Percentiles rank a stretch among this genome's conserved stretches.
These are phyloP conservation scores for Colletotrichum cuscutae DNA, from an alignment of 2,329 filamentous ascomycete genomes.

Conservation along the genomic window DNA sequence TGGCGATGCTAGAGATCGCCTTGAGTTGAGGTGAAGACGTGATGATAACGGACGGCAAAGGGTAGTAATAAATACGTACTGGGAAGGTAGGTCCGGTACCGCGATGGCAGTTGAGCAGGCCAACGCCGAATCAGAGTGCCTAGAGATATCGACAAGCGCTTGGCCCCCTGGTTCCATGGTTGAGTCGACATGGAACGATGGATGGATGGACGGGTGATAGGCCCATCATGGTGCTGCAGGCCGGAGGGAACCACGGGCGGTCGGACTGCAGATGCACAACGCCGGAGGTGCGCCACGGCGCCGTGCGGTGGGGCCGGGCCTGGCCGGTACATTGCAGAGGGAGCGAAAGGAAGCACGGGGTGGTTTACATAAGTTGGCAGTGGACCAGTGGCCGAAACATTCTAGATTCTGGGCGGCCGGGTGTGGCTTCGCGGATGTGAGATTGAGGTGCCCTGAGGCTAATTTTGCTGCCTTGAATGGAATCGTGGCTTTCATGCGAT, in stretches of 20 bases:
- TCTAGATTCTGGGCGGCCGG: not conserved
- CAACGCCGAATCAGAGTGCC: not conserved
- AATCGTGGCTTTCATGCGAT: not conserved
- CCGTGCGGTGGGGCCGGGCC: not conserved
- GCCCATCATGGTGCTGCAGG: not conserved
- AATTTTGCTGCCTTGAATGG: slow-evolving; percentile 4
- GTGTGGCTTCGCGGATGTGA: not conserved
- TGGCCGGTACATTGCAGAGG: not conserved
- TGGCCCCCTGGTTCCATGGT: not conserved
- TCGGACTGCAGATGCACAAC: slow-evolving; percentile 5
- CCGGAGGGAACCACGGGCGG: not conserved
- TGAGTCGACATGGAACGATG: slow-evolving; percentile 16
- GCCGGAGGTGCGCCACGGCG: slow-evolving; percentile 15
- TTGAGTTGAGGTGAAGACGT: not conserved
- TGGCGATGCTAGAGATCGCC: not conserved
- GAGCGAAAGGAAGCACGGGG: not conserved
- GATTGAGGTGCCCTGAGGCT: not conserved
- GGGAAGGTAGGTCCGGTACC: not conserved
- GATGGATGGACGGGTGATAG: not conserved
- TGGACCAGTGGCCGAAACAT: not conserved
- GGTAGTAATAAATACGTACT: not conserved
- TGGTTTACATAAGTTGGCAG: not conserved
- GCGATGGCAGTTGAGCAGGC: not conserved
- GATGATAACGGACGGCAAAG: not conserved
- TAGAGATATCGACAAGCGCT: not conserved